These are phyloP conservation scores for Croton laevigatus DNA, from an alignment of 441 rosid genomes.

Conservation along the genomic window DNA sequence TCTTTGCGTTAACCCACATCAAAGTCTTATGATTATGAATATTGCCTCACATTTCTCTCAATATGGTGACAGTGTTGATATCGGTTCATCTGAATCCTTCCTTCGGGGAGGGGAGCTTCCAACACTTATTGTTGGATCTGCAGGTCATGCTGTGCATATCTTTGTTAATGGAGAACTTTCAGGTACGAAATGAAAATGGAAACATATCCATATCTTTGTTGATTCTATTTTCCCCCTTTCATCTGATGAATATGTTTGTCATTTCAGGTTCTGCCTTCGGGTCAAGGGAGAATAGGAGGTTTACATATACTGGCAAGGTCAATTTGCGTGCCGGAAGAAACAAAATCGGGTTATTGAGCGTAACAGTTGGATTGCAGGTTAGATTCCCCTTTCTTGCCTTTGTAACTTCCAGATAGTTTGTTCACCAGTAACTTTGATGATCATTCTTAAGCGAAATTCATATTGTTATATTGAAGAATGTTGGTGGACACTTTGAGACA, in stretches of 20 bases:
- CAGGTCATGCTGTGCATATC: slow-evolving; percentile 92
- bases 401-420: background rate
- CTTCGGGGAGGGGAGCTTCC: slow-evolving; percentile 88
- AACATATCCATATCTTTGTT: slow-evolving; percentile 6
- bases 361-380: slow-evolving; percentile 94
- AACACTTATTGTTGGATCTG: slow-evolving; percentile 73
- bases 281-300: slow-evolving; percentile 69
- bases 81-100: slow-evolving; percentile 72
- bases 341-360: slow-evolving; percentile 84
- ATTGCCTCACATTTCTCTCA: slow-evolving; percentile 8
- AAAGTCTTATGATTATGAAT: background rate
- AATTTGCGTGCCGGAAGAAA: slow-evolving; percentile 77
- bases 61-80: slow-evolving; percentile 57
- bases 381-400: slow-evolving; percentile 27
- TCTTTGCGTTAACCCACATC: background rate
- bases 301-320: slow-evolving; percentile 72
- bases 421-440: background rate
- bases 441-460: background rate
- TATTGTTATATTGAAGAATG: slow-evolving; percentile 49
- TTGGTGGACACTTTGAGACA: slow-evolving; percentile 92
- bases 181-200: slow-evolving; percentile 38
- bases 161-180: slow-evolving; percentile 86
- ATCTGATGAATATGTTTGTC: slow-evolving; percentile 13
- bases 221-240: slow-evolving; percentile 2
- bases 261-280: slow-evolving; percentile 80